Evolutionary conservation across 176 grass and related monocot species (phyloP).

Genomic region (Paspalum notatum): DNA sequence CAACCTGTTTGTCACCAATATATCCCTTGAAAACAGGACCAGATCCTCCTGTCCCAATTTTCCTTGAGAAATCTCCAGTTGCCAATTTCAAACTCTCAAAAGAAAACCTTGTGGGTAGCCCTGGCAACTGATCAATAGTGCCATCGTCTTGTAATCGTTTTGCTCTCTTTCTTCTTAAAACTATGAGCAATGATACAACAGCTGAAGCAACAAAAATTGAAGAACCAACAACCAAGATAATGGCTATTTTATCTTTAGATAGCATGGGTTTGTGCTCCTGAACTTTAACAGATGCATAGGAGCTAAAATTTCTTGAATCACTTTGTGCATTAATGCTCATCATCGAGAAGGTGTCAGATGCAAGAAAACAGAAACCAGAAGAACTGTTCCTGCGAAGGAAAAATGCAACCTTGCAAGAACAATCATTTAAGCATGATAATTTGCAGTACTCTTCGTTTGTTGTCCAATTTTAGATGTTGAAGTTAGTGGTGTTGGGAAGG

Average conservation of each 20-base stretch:
- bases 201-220: conserved; percentile 7
- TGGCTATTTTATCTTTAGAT: conserved; percentile 1
- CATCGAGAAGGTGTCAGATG: conserved; percentile 45
- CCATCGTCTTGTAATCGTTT: conserved; percentile 12
- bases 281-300: conserved; percentile 53
- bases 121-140: conserved; percentile 37
- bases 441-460: conserved; percentile 47
- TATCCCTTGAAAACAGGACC: conserved; percentile 60
- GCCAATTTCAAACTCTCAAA: conserved; percentile 52
- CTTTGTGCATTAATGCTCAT: background rate
- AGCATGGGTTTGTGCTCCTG: background rate
- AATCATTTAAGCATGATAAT: conserved; percentile 49
- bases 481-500: conserved; percentile 39
- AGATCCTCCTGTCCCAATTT: conserved; percentile 53
- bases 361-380: conserved; percentile 41
- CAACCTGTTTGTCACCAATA: conserved; percentile 46
- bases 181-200: conserved; percentile 4
- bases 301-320: conserved; percentile 28
- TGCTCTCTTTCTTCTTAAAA: conserved; percentile 9
- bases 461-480: conserved; percentile 32
- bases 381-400: conserved; percentile 17
- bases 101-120: conserved; percentile 51
- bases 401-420: conserved; percentile 55
- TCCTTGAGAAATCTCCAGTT: conserved; percentile 47
- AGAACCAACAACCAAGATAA: background rate